Percentiles rank a stretch among this genome's conserved stretches.
phyloP scores from a whole-genome alignment of 345 rosid species.

The Eucalyptus sp. region DNA sequence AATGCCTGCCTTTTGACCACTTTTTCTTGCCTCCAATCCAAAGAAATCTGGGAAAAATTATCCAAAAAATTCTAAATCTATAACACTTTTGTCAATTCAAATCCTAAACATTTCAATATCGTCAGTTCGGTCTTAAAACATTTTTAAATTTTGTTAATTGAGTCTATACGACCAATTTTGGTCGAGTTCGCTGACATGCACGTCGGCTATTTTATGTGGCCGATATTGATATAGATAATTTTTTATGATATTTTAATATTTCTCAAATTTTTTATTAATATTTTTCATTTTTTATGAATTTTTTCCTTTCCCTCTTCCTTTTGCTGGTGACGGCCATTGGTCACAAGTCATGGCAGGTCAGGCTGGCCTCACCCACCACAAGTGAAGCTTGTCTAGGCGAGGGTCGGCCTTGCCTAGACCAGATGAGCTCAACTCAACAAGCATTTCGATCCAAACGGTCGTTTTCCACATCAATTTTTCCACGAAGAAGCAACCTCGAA shows the following conservation, averaged over 20 bases:
- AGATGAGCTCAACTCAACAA: not conserved
- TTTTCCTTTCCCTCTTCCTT: not conserved
- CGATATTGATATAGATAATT: too few species aligned
- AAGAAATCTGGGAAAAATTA: not conserved
- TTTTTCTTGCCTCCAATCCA: not conserved
- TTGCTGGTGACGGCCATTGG: not conserved
- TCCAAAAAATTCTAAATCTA: too few species aligned
- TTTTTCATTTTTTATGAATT: too few species aligned
- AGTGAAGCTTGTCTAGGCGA: not conserved
- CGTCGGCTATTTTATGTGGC: fast-evolving
- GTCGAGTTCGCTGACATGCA: fast-evolving
- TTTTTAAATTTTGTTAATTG: not conserved
- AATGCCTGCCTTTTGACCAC: not conserved
- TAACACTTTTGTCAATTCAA: too few species aligned
- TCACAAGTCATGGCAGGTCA: fast-evolving
- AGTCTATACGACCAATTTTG: fast-evolving
- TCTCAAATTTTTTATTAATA: too few species aligned
- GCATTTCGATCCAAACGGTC: not conserved
- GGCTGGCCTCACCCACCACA: not conserved
- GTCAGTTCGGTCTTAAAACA: fast-evolving
- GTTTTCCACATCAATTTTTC: not conserved
- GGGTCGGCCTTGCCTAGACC: not conserved
- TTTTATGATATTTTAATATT: too few species aligned
- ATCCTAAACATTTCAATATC: fast-evolving
- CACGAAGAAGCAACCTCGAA: not conserved